Conservation (phyloP, 345 rosid genomes). For the Isatis tinctoria region DNA sequence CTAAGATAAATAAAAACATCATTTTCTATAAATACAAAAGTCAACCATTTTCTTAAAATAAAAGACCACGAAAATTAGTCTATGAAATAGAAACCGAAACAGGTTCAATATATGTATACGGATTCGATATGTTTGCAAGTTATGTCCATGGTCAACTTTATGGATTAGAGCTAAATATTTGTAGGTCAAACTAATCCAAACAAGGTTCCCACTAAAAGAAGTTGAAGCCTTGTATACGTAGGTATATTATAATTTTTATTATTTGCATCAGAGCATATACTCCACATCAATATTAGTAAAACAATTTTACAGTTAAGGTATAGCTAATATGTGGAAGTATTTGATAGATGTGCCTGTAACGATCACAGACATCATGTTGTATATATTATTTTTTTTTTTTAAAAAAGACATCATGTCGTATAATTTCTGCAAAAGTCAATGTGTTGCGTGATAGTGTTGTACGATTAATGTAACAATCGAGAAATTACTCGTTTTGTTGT, state of each 20-base stretch:
- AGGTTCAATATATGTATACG: not conserved
- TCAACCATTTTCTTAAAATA: conserved; percentile 2
- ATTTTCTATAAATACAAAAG: conserved; percentile 6
- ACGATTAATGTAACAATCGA: not conserved
- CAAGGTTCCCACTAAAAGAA: conserved; percentile 11
- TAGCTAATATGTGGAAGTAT: not conserved
- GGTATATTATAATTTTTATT: not conserved
- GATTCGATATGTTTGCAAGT: not conserved
- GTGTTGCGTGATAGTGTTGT: not conserved
- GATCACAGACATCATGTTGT: not conserved
- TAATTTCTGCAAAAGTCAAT: conserved; percentile 1
- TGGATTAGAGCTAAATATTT: not conserved
- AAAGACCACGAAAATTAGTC: not conserved
- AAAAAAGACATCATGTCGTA: not conserved
- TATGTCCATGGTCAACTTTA: not conserved
- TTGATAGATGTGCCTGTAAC: not conserved
- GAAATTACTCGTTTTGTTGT: too few species aligned
- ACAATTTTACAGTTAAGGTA: not conserved
- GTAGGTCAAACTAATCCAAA: not conserved
- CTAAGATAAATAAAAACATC: not conserved
- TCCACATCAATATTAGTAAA: not conserved
- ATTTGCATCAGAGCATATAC: conserved; percentile 5
- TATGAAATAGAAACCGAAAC: not conserved
- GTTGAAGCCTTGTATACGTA: not conserved
- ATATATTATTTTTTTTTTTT: too few species aligned